Base-by-base conservation (phyloP, 2,329 filamentous ascomycete species). In the Neophaeococcomyces aloes region DNA sequence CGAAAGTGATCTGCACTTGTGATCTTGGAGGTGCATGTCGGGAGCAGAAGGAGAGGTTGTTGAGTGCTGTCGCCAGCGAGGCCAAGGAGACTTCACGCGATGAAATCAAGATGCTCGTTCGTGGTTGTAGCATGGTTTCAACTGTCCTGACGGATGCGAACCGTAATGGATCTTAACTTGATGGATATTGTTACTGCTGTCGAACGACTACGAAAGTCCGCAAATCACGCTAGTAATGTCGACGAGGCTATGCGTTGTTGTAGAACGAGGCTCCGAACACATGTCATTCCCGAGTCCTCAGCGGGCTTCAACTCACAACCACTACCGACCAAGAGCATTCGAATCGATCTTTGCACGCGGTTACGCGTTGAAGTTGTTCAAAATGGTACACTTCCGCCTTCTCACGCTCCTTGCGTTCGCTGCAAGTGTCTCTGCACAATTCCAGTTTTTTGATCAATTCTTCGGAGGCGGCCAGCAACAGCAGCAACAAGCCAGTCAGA, bases 381-480 rank as follows among this genome's bases (percentile, higher is more conserved):
- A 44, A n/a, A 45, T 40, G 42, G 2, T 15, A 3, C n/a, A 17
- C 10, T n/a, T 29, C 7, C 23, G 15, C 25, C 5, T 32, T 6
- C 4, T 45, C 27, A 33, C 11, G 17, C 8, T 45, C 17, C 21
- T 42, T n/a, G 11, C 42, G 13, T 13, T 46, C 7, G 44, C 40
- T 33, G 23, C 23, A 10, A 10, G 68, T 13, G 78, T 72, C 3
- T 68, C 74, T 45, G 86, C 86, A 8, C 89, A 96, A 66, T 96
- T 96, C 64, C 83, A 86, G 60, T 94, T 98, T 75, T 98, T 96
- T 67, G 88, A 95, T 62, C 86, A 96, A 57, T 94, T 96, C 86
- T 96, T 98, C 63, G 88, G 78, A 55, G 76, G 76, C 53, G 47
- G 50, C 7, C 41, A 70, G 10, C 70, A 76, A 45, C 74, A 78